phyloP scores from a whole-genome alignment of 1,284 basidiomycete genomes.

The Cystobasidium slooffiae region DNA sequence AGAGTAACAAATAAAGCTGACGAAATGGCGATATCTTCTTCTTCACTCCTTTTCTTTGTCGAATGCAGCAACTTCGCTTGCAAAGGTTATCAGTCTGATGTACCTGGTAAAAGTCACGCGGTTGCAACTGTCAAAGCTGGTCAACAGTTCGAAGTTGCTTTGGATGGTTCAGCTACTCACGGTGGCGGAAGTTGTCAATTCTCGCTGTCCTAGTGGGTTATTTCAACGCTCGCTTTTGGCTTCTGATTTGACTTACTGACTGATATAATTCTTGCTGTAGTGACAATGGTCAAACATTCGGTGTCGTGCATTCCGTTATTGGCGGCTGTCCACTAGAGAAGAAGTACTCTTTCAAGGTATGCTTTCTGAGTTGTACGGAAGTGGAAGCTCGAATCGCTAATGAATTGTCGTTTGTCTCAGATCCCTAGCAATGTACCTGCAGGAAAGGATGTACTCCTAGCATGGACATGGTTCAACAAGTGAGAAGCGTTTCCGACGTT shows the following conservation, averaged over 20 bases:
- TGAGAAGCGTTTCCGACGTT: background rate
- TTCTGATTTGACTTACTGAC: background rate
- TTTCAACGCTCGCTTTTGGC: background rate
- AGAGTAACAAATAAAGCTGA: background rate
- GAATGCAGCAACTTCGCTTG: conserved; percentile 25
- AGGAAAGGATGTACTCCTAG: conserved; percentile 36
- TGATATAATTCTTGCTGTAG: conserved; percentile 1
- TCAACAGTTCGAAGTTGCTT: conserved; percentile 1
- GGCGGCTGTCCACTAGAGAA: conserved; percentile 34
- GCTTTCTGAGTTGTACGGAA: background rate
- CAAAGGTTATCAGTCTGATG: conserved; percentile 34
- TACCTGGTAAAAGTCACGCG: conserved; percentile 17
- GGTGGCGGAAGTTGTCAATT: conserved; percentile 37
- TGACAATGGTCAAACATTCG: conserved; percentile 30
- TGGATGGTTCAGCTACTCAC: conserved; percentile 22
- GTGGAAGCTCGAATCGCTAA: too few relatives aligned
- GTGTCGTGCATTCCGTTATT: conserved; percentile 32
- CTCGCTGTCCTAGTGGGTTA: conserved; percentile 28
- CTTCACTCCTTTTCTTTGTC: background rate
- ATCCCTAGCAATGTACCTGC: conserved; percentile 33
- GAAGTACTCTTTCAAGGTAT: conserved; percentile 19
- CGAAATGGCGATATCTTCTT: background rate
- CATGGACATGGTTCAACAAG: conserved; percentile 42
- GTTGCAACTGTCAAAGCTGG: conserved; percentile 37
- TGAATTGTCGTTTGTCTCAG: background rate